Base-by-base conservation (phyloP, 2,329 filamentous ascomycete species). In the Ophiocordyceps polyrhachis-furcata region DNA sequence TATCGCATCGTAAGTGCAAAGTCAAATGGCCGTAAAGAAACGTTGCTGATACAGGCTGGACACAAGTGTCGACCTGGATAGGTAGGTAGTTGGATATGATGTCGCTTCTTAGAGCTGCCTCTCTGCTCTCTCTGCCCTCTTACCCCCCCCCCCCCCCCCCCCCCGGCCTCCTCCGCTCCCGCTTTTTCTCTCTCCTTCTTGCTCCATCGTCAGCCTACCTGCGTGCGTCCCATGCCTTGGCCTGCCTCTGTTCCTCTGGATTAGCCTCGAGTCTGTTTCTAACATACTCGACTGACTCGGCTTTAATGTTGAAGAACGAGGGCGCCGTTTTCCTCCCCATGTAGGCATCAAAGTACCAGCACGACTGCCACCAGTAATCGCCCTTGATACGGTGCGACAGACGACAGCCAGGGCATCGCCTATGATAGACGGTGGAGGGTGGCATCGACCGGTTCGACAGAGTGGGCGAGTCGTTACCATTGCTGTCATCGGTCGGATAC, bases 351-450 rank as follows among this genome's bases (percentile, higher is more conserved):
- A 35, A 45, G 31, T 42, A 40, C 40, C 40, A 45, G 17, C 44
- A 45, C 11, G 14, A 29, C 41, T 42, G 14, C 44, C 41, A 45
- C 44, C 44, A 45, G 8, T 14, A 2, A 4, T 29, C 25, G 1
- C 23, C 44, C 23, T 19, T 43, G 25, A 45, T 23, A 40, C n/a
- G 44, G 32, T 43, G 44, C 19, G 38, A 14, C 2, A 17, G 28
- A 15, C 43, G n/a, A 19, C 44, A 43, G n/a, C 41, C 44, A 8
- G 44, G 44, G 11, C 44, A 45, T 15, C 9, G 7, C 23, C 41
- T 43, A 11, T n/a, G n/a, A 7, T 15, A 19, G 15, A 17, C 15
- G 11, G n/a, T 19, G n/a, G 17, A 15, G 6, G 19, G 12, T 7
- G 21, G 9, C 7, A n/a, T 5, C 12, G 37, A 29, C 12, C 20